A percentile compares a stretch with the other conserved stretches of the same genome.
These are phyloP conservation scores for Fraxinus sp. DNA, from an alignment of 305 asterid genomes.

Conservation along the genomic window DNA sequence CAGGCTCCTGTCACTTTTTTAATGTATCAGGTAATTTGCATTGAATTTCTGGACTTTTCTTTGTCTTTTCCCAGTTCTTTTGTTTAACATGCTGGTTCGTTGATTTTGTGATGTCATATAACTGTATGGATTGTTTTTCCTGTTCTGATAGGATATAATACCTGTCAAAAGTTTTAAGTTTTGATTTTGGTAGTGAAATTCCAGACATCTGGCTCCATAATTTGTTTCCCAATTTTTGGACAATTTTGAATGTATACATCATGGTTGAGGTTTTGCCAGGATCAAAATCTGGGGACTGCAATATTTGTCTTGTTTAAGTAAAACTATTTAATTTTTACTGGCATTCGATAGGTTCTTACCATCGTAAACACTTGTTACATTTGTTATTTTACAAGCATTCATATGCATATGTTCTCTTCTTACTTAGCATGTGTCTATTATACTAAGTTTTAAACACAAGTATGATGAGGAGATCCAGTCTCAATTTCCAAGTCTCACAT, in stretches of 20 bases:
- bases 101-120: not conserved
- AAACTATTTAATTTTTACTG: not conserved
- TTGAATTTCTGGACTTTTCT: not conserved
- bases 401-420: not conserved
- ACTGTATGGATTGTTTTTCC: not conserved
- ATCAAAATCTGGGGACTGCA: not conserved
- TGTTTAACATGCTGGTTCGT: not conserved
- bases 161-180: not conserved
- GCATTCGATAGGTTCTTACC: not conserved
- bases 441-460: not conserved
- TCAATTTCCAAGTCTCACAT: too few relatives aligned
- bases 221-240: not conserved
- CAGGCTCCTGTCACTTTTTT: constrained; percentile 70
- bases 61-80: not conserved
- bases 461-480: not conserved
- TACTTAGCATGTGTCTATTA: not conserved
- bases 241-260: not conserved
- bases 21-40: constrained; percentile 55
- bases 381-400: not conserved
- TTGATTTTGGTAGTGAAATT: not conserved
- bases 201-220: not conserved
- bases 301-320: not conserved
- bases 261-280: not conserved
- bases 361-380: not conserved
- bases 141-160: not conserved